Conservation (phyloP, 2,329 filamentous ascomycete species). For the Metarhizium album region DNA sequence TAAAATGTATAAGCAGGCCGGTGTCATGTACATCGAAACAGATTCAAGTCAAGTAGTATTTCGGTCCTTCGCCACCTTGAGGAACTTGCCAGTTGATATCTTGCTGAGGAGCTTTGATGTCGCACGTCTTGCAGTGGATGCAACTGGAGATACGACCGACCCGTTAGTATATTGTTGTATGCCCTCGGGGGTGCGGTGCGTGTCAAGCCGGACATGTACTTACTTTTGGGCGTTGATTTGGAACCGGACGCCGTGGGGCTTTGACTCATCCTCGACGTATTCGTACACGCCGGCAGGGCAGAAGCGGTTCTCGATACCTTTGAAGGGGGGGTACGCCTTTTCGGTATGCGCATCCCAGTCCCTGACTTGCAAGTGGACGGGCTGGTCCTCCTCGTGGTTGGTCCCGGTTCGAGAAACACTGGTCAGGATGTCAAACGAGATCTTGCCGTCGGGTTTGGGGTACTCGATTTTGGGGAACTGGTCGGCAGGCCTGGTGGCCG, state of each 20-base stretch:
- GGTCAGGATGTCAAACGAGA: slow-evolving; percentile 92
- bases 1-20: slow-evolving; percentile 12
- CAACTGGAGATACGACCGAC: slow-evolving; percentile 46
- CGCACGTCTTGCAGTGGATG: slow-evolving; percentile 98
- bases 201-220: slow-evolving; percentile 24
- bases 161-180: slow-evolving; percentile 5
- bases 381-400: slow-evolving; percentile 98
- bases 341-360: slow-evolving; percentile 89
- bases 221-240: slow-evolving; percentile 98
- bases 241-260: slow-evolving; percentile 82
- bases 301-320: slow-evolving; percentile 92
- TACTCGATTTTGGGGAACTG: slow-evolving; percentile 85
- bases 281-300: slow-evolving; percentile 97
- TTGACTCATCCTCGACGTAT: slow-evolving; percentile 85
- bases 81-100: slow-evolving; percentile 97
- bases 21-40: slow-evolving; percentile 12
- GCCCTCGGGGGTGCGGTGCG: background rate
- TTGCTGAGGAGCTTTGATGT: slow-evolving; percentile 94
- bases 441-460: slow-evolving; percentile 88
- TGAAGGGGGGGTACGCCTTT: slow-evolving; percentile 73
- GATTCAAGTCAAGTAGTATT: slow-evolving; percentile 58
- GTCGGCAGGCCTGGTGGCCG: slow-evolving; percentile 69
- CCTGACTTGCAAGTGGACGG: slow-evolving; percentile 86
- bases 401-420: slow-evolving; percentile 92
- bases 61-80: slow-evolving; percentile 73